These are phyloP conservation scores for Nicotiana otophora DNA, from an alignment of 257 asterid species.

Conservation along the genomic window DNA sequence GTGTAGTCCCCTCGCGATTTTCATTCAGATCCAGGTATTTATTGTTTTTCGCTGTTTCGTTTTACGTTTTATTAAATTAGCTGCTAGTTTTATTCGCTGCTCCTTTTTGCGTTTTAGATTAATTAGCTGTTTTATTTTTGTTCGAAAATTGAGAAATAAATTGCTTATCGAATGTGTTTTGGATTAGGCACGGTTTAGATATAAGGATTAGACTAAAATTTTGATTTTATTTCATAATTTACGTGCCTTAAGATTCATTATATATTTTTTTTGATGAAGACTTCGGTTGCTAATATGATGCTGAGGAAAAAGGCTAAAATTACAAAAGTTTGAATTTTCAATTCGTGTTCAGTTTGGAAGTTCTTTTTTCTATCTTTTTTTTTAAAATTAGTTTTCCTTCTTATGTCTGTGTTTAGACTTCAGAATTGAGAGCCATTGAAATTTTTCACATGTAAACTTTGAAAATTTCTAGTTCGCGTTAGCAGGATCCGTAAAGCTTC, in stretches of 20 bases:
- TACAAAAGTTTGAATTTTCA: neutral
- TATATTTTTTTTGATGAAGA: neutral
- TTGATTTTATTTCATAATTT: neutral
- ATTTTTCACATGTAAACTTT: too few relatives aligned
- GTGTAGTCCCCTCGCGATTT: constrained; percentile 56
- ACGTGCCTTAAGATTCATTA: neutral
- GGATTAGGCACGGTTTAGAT: neutral
- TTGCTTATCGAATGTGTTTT: neutral
- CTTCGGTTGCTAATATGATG: neutral
- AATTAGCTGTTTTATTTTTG: neutral
- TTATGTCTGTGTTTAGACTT: neutral
- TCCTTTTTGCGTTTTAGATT: neutral
- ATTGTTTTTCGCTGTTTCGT: neutral
- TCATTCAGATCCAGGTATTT: constrained; percentile 90
- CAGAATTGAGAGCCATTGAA: too few relatives aligned
- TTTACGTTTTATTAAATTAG: neutral
- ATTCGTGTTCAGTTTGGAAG: neutral
- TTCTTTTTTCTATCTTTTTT: neutral
- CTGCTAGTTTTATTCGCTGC: neutral
- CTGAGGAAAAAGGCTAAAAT: neutral
- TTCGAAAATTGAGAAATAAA: neutral
- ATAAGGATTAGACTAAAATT: neutral
- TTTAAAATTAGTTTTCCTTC: neutral
- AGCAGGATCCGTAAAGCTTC: too few relatives aligned
- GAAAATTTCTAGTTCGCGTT: too few relatives aligned